Conservation (phyloP, 1,139 yeast genomes). For the Blastobotrys buckinghamii region DNA sequence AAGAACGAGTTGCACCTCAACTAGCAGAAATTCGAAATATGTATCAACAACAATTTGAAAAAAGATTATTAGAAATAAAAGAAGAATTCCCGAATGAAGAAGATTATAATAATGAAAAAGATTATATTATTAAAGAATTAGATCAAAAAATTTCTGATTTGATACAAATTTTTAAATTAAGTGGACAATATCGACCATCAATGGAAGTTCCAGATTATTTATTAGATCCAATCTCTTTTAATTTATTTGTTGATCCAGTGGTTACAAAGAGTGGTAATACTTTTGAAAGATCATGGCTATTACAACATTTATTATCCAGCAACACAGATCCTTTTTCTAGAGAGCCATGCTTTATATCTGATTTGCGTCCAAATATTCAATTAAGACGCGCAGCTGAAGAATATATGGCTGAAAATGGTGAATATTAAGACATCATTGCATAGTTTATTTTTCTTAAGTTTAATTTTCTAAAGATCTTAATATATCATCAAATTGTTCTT, state of each 20-base stretch:
- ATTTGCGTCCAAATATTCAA: conserved; percentile 42
- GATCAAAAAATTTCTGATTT: conserved; percentile 28
- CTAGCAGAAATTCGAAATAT: conserved; percentile 28
- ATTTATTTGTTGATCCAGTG: conserved; percentile 43
- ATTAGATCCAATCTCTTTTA: conserved; percentile 45
- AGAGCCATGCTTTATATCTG: conserved; percentile 35
- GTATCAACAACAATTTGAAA: conserved; percentile 24
- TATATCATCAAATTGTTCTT: conserved; percentile 49
- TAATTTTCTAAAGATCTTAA: conserved; percentile 32
- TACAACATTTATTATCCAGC: conserved; percentile 37
- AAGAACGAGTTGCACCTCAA: conserved; percentile 26
- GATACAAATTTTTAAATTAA: conserved; percentile 27
- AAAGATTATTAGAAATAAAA: conserved; percentile 19
- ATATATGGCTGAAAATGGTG: conserved; percentile 18
- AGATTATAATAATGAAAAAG: conserved; percentile 22
- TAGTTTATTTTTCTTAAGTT: no score
- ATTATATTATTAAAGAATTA: conserved; percentile 25
- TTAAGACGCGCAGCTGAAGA: conserved; percentile 39
- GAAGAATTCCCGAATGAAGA: conserved; percentile 22
- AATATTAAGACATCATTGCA: neutral
- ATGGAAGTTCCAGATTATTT: conserved; percentile 40
- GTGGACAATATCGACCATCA: conserved; percentile 20
- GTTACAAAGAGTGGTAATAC: conserved; percentile 47
- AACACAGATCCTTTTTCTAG: conserved; percentile 43
- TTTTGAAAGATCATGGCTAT: conserved; percentile 40